Evolutionary conservation across 1,139 yeast genomes (phyloP), one percentile per base, ranked within the genome.

Genomic region (Lizanozyma gosingica): DNA sequence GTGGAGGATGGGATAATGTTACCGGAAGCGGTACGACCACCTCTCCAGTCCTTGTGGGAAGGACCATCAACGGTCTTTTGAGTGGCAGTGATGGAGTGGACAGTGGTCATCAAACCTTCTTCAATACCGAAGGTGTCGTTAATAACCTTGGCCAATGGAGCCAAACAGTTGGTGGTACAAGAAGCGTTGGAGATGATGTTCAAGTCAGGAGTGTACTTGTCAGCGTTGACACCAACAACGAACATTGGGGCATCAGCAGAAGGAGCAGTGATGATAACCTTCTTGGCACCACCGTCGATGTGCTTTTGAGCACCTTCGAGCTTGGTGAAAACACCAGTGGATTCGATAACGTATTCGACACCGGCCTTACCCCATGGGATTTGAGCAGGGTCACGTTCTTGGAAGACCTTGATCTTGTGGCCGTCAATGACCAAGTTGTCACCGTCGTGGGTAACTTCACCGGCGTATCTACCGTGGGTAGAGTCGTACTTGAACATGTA

Each of bases 11-110:
- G 94, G 59, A 83, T 83, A 65, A 83, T 82, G 84, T 83, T 83
- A 64, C 84, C 90, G 47, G 88, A 79, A 63, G 94, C 94, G 60
- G 94, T 80, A 72, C 94, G 81, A 67, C 94, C 94, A 66, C 94
- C 94, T 77, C 94, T 80, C 94, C 94, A 84, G 78, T 84, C 94
- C 80, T 83, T 83, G 78, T 80, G 83, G 66, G 92, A 83, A 61
- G 94, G 90, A 71, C 94, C 94, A 63, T 83, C 94, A 54, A 83
- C 94, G 51, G 90, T 81, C 81, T 83, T 83, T 71, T 83, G 94
- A 63, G 92, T 82, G 62, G 94, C 94, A 55, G 94, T 83, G 73
- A 82, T 79, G 62, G 92, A 82, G 80, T 83, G 94, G 57, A 83
- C 87, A 53, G 94, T 83, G 74, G 94, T 83, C 94, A 83, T 83